Conservation (phyloP, 2,329 filamentous ascomycete species). For the Eutypa lata region DNA sequence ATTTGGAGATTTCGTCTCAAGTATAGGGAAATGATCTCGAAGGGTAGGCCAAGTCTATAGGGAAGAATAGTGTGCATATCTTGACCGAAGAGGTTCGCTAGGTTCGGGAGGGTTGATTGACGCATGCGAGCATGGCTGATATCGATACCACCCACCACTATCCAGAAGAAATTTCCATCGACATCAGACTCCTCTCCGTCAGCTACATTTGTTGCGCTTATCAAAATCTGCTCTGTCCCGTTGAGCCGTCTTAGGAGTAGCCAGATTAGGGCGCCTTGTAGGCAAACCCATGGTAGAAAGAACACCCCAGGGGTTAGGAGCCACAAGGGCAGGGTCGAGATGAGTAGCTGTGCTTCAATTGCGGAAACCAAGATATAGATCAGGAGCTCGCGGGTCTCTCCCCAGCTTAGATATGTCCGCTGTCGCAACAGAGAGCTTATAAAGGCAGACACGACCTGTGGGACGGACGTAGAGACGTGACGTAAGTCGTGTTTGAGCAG, state of each 20-base stretch:
- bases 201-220: neutral
- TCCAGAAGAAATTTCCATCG: slow-evolving; percentile 10
- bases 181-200: neutral
- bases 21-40: slow-evolving; percentile 44
- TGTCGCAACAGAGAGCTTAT: slow-evolving; percentile 1
- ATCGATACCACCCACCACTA: slow-evolving; percentile 14
- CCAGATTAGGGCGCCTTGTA: slow-evolving; percentile 12
- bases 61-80: slow-evolving; percentile 49
- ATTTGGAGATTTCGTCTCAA: slow-evolving; percentile 30
- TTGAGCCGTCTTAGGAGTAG: slow-evolving; percentile 13
- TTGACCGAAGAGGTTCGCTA: slow-evolving; percentile 34
- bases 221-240: slow-evolving; percentile 5
- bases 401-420: slow-evolving; percentile 4
- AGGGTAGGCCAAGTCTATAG: slow-evolving; percentile 48
- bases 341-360: slow-evolving; percentile 14
- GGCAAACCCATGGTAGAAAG: slow-evolving; percentile 11
- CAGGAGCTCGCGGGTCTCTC: slow-evolving; percentile 4
- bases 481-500: slow-evolving; percentile 15
- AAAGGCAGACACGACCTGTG: slow-evolving; percentile 10
- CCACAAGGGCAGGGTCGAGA: slow-evolving; percentile 13
- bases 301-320: slow-evolving; percentile 15
- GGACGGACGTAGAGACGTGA: slow-evolving; percentile 8
- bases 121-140: slow-evolving; percentile 18
- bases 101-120: slow-evolving; percentile 27
- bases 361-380: slow-evolving; percentile 15